Evolutionary conservation across 805 yeast genomes (phyloP), one percentile per base, ranked within the genome.

Genomic region (Starmerella bombicola): DNA sequence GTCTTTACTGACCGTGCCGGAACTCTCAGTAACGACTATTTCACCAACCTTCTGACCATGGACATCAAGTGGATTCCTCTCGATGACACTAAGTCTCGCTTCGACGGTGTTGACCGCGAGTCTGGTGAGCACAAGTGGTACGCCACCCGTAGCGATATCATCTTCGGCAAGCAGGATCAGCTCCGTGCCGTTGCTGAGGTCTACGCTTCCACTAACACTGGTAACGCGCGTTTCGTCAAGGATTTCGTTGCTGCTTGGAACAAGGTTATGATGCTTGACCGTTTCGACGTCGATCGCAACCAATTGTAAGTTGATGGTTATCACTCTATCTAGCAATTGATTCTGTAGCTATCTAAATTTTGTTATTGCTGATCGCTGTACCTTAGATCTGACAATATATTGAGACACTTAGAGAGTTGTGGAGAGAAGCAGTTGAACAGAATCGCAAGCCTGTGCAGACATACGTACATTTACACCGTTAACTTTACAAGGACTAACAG

Each of bases 261-360:
- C 43, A 24, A 47, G 33, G 50, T 47, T 20, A 47, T 47, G 50
- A 44, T 31, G 40, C 46, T 42, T 13, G 50, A 47, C 30, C 47
- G 50, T n/a, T 47, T 36, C 38, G 50, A 47, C 30, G 16, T 47
- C 15, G 10, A 41, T 10, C 26, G 34, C 34, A 21, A 36, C 25
- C 25, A 24, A 25, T 19, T 24, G 9, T 24, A 24, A 24, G 13
- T 24, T 24, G n/a, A n/a, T n/a, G n/a, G n/a, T n/a, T n/a, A n/a
- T n/a, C n/a, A n/a, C n/a, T n/a, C n/a, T n/a, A n/a, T n/a, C n/a
- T n/a, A n/a, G n/a, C n/a, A n/a, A n/a, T n/a, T n/a, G n/a, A n/a
- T n/a, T n/a, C n/a, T n/a, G n/a, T n/a, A n/a, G n/a, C n/a, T n/a
- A n/a, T n/a, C n/a, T n/a, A n/a, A n/a, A n/a, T n/a, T n/a, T n/a